Evolutionary conservation across 1,284 basidiomycete species (phyloP).

Genomic region (Afroboletus lepidellus): DNA sequence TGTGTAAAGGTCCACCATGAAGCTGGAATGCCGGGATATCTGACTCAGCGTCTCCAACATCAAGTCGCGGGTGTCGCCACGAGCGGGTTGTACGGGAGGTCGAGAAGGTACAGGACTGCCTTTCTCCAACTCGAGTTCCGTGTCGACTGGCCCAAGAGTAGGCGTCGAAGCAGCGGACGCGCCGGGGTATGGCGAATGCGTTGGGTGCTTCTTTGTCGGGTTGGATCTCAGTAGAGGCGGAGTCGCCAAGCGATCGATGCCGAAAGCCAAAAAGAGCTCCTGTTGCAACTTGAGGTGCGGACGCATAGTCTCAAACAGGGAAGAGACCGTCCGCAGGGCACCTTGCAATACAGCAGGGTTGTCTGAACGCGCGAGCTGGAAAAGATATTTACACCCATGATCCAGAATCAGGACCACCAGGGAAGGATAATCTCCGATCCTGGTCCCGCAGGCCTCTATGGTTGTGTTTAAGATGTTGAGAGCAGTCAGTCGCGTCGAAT

Average conservation of each 20-base stretch:
- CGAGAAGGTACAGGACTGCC: conserved; percentile 53
- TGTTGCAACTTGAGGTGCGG: conserved; percentile 92
- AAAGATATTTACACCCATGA: conserved; percentile 93
- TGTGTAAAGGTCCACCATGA: conserved; percentile 93
- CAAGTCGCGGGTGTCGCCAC: conserved; percentile 86
- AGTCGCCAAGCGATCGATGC: conserved; percentile 84
- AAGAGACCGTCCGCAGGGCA: conserved; percentile 83
- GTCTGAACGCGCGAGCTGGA: conserved; percentile 91
- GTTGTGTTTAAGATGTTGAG: conserved; percentile 88
- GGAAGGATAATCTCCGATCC: conserved; percentile 75
- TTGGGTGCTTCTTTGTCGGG: conserved; percentile 31
- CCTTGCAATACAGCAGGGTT: conserved; percentile 77
- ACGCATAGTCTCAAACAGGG: conserved; percentile 87
- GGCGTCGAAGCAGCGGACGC: conserved; percentile 51
- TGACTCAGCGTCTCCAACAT: conserved; percentile 87
- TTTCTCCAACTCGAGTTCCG: conserved; percentile 48
- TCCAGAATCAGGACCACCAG: conserved; percentile 77
- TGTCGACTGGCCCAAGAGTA: conserved; percentile 43
- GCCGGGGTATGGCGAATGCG: conserved; percentile 54
- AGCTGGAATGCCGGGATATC: conserved; percentile 78
- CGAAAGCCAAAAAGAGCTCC: conserved; percentile 92
- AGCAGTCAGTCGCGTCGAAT: conserved; percentile 91
- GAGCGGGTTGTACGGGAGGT: conserved; percentile 70
- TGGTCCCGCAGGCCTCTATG: conserved; percentile 81
- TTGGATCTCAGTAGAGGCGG: conserved; percentile 37